Percentiles rank a stretch among this genome's conserved stretches.
These are phyloP conservation scores for Penicillium sp. DNA, from an alignment of 2,329 filamentous ascomycete species.

Conservation along the genomic window DNA sequence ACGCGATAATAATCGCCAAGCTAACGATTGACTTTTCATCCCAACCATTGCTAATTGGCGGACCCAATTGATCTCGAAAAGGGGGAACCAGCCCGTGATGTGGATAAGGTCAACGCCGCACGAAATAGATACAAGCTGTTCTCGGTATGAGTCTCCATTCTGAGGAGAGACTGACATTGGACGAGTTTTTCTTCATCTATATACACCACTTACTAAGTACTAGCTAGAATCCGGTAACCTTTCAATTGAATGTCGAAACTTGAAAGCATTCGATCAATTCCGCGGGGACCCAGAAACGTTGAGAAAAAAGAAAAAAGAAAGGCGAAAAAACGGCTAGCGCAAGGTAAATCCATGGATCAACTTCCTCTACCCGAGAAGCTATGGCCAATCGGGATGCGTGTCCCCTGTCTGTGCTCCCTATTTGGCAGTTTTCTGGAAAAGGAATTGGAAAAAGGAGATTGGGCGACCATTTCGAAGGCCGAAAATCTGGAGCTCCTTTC, in stretches of 20 bases:
- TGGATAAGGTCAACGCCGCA: neutral
- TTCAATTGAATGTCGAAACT: no score
- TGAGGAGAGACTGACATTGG: no score
- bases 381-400: neutral
- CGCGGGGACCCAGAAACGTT: slow-evolving; percentile 7
- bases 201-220: no score
- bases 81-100: neutral
- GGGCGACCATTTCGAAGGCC: neutral
- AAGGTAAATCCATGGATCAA: slow-evolving; percentile 6
- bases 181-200: no score
- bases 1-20: slow-evolving; percentile 1
- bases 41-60: slow-evolving; percentile 2
- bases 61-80: neutral
- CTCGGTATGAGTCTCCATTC: neutral
- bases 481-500: slow-evolving; percentile 7
- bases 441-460: slow-evolving; percentile 4
- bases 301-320: slow-evolving; percentile 2
- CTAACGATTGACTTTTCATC: neutral
- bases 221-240: no score
- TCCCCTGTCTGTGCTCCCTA: slow-evolving; percentile 1
- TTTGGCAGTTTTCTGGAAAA: slow-evolving; percentile 13
- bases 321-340: slow-evolving; percentile 1
- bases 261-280: neutral
- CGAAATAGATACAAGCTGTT: neutral
- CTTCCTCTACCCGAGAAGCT: neutral